A percentile compares a stretch with the other conserved stretches of the same genome.
These are phyloP conservation scores for Colletotrichum spaethianum DNA, from an alignment of 2,329 filamentous ascomycete genomes.

Conservation along the genomic window DNA sequence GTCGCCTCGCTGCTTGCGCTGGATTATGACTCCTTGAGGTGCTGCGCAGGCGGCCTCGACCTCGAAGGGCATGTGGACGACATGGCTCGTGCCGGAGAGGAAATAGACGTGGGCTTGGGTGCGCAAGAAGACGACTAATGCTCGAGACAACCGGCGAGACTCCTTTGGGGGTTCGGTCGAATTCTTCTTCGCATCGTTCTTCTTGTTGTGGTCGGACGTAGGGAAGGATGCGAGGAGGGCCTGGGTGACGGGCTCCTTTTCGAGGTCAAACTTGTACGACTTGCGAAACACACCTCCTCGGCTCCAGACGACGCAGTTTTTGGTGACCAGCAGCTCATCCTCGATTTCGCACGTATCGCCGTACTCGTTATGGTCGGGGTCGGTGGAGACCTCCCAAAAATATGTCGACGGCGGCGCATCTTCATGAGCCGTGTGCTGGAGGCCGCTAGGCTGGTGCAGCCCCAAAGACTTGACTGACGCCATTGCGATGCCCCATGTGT, in stretches of 20 bases:
- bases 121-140: slow-evolving; percentile 91
- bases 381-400: slow-evolving; percentile 77
- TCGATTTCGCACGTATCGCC: slow-evolving; percentile 64
- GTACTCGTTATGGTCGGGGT: slow-evolving; percentile 49
- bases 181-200: slow-evolving; percentile 29
- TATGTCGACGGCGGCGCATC: slow-evolving; percentile 78
- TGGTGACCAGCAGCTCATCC: slow-evolving; percentile 86
- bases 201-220: slow-evolving; percentile 58
- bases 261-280: slow-evolving; percentile 86
- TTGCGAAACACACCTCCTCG: slow-evolving; percentile 87
- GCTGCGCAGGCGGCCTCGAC: slow-evolving; percentile 89
- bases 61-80: slow-evolving; percentile 95
- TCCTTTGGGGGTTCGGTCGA: slow-evolving; percentile 35
- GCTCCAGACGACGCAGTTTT: slow-evolving; percentile 88
- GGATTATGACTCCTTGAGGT: slow-evolving; percentile 86
- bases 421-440: slow-evolving; percentile 87
- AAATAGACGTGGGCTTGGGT: slow-evolving; percentile 96
- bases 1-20: slow-evolving; percentile 77
- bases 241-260: slow-evolving; percentile 89
- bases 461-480: slow-evolving; percentile 92
- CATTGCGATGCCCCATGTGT: slow-evolving; percentile 67
- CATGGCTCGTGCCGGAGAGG: slow-evolving; percentile 87
- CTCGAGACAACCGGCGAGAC: slow-evolving; percentile 65
- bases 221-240: slow-evolving; percentile 89
- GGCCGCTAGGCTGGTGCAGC: slow-evolving; percentile 87